Percentiles rank a stretch among this genome's conserved stretches.
Evolutionary conservation across 2,329 filamentous ascomycete species (phyloP).

Genomic region (Hypomyces rosellus): DNA sequence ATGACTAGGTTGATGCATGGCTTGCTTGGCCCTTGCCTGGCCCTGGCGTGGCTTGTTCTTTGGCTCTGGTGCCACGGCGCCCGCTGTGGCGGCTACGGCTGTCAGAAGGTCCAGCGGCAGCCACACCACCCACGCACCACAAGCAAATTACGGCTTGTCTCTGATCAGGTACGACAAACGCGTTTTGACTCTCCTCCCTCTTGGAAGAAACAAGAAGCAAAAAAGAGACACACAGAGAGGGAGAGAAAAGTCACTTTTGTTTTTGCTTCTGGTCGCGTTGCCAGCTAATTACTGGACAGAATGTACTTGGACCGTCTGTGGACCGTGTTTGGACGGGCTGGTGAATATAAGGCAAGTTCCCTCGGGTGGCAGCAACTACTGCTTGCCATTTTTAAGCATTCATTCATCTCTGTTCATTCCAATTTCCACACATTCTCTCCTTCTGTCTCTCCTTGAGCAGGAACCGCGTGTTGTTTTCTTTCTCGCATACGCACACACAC

Average conservation of each 20-base stretch:
- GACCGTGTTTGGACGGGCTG: conserved; percentile 1
- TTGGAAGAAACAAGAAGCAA: too few relatives aligned
- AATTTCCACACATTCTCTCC: not conserved
- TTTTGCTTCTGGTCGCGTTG: too few relatives aligned
- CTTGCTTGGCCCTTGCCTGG: too few relatives aligned
- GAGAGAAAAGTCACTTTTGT: not conserved
- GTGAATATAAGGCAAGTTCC: conserved; percentile 9
- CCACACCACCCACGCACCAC: too few relatives aligned
- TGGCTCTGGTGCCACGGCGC: too few relatives aligned
- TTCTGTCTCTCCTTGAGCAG: not conserved
- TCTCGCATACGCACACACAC: not conserved
- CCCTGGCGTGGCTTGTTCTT: too few relatives aligned
- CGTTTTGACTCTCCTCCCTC: too few relatives aligned
- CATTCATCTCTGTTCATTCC: not conserved
- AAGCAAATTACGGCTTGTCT: conserved; percentile 2
- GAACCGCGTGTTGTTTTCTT: not conserved
- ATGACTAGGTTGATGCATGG: too few relatives aligned
- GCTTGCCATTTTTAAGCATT: not conserved
- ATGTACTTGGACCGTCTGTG: not conserved
- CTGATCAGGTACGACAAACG: not conserved
- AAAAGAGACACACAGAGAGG: too few relatives aligned
- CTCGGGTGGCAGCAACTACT: not conserved
- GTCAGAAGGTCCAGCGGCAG: not conserved
- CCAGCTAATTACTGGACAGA: not conserved
- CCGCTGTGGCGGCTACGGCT: too few relatives aligned